phyloP scores from a whole-genome alignment of 768 basidiomycete genomes.

The Pleurotus pulmonarius region DNA sequence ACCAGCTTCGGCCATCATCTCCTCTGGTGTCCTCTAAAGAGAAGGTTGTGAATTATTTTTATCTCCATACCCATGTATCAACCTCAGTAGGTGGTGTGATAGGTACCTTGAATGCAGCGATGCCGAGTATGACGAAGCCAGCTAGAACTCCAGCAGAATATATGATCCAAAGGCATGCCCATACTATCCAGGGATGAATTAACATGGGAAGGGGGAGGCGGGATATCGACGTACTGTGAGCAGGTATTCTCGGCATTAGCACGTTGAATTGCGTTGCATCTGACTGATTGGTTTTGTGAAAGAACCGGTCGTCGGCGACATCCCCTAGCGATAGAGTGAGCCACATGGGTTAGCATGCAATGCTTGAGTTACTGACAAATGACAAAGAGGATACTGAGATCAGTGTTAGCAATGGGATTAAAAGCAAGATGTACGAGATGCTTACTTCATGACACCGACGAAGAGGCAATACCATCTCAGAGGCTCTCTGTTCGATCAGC shows the following conservation, averaged over 20 bases:
- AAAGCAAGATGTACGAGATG: constrained; percentile 7
- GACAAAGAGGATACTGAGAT: constrained; percentile 72
- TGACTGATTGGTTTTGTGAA: constrained; percentile 91
- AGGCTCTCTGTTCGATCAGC: constrained; percentile 49
- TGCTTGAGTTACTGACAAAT: constrained; percentile 55
- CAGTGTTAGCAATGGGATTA: not conserved
- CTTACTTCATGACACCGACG: constrained; percentile 82
- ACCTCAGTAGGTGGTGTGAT: not conserved
- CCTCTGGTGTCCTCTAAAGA: constrained; percentile 42
- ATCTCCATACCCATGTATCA: constrained; percentile 7
- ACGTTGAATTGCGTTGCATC: constrained; percentile 88
- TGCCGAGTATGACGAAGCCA: constrained; percentile 77
- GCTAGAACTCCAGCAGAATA: constrained; percentile 74
- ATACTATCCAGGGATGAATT: constrained; percentile 43
- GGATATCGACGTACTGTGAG: constrained; percentile 54
- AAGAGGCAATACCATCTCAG: constrained; percentile 83
- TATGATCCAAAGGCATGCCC: constrained; percentile 83
- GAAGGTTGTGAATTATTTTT: not conserved
- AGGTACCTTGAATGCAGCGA: constrained; percentile 76
- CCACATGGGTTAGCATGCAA: not conserved
- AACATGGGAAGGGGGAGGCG: not conserved
- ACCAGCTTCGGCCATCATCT: constrained; percentile 78
- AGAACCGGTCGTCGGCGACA: constrained; percentile 90
- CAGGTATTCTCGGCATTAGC: constrained; percentile 63
- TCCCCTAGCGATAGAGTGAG: constrained; percentile 57